phyloP scores from a whole-genome alignment of 495 filamentous ascomycete species.

The Aspergillus campestris region DNA sequence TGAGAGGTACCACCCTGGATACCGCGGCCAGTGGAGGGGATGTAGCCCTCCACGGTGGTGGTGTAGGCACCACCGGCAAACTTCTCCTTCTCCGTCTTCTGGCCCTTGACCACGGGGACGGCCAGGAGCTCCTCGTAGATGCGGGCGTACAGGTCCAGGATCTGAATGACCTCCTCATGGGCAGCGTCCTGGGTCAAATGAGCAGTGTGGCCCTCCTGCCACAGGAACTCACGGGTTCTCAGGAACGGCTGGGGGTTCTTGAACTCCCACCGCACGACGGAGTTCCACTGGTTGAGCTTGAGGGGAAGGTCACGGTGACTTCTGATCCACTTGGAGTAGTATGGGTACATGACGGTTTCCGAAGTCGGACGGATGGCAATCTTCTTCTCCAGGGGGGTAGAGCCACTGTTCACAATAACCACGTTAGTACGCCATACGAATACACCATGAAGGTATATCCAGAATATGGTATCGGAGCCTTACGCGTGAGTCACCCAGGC shows the following conservation, averaged over 20 bases:
- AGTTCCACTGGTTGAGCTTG: slow-evolving; percentile 95
- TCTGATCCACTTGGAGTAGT: slow-evolving; percentile 95
- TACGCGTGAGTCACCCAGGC: slow-evolving; percentile 98
- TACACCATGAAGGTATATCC: neutral
- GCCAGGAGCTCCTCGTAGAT: slow-evolving; percentile 91
- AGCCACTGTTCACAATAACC: slow-evolving; percentile 40
- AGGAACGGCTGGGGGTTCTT: slow-evolving; percentile 96
- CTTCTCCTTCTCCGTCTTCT: slow-evolving; percentile 87
- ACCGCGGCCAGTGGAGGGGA: slow-evolving; percentile 86
- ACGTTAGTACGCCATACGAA: slow-evolving; percentile 17
- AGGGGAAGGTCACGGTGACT: slow-evolving; percentile 90
- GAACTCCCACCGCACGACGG: slow-evolving; percentile 95
- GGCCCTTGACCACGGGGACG: slow-evolving; percentile 83
- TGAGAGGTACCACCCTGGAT: slow-evolving; percentile 95
- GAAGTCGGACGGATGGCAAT: slow-evolving; percentile 94
- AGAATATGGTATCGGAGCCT: slow-evolving; percentile 17
- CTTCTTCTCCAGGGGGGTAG: slow-evolving; percentile 84
- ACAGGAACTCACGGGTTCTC: slow-evolving; percentile 86
- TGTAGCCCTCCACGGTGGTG: slow-evolving; percentile 83
- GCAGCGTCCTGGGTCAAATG: slow-evolving; percentile 74
- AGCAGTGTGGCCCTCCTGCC: slow-evolving; percentile 98
- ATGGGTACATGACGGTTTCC: slow-evolving; percentile 90
- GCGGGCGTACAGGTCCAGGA: slow-evolving; percentile 84
- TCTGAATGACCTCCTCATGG: slow-evolving; percentile 76
- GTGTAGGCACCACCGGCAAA: slow-evolving; percentile 95